Conservation (phyloP, 2,329 filamentous ascomycete genomes). For the Penicillium glabrum region DNA sequence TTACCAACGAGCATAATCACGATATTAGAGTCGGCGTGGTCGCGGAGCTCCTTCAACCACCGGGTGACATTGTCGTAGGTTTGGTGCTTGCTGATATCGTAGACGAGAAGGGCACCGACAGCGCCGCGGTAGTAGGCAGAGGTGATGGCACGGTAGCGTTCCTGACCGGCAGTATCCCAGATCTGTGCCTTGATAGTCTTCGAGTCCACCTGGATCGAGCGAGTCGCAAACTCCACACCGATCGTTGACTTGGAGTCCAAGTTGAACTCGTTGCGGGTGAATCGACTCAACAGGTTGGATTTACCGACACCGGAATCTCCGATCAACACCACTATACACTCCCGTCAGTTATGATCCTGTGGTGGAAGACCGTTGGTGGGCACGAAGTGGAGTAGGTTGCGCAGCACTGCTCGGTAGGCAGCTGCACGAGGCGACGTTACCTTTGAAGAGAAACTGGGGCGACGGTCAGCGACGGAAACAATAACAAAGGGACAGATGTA, state of each 20-base stretch:
- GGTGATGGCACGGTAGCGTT: slow-evolving; percentile 98
- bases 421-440: slow-evolving; percentile 51
- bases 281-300: slow-evolving; percentile 98
- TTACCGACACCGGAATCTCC: slow-evolving; percentile 99
- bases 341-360: slow-evolving; percentile 16
- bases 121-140: slow-evolving; percentile 98
- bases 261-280: slow-evolving; percentile 99
- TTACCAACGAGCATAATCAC: slow-evolving; percentile 99
- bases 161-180: slow-evolving; percentile 98
- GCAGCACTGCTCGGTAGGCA: slow-evolving; percentile 12
- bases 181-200: slow-evolving; percentile 99
- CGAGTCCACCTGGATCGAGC: slow-evolving; percentile 96
- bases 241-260: slow-evolving; percentile 99
- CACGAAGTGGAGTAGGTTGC: slow-evolving; percentile 8
- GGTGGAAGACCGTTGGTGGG: background rate
- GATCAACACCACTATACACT: slow-evolving; percentile 81
- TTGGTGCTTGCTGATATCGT: slow-evolving; percentile 99
- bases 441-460: slow-evolving; percentile 95
- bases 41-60: slow-evolving; percentile 98
- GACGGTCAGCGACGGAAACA: slow-evolving; percentile 29
- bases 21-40: slow-evolving; percentile 97
- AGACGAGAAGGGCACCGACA: slow-evolving; percentile 94
- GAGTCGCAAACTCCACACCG: slow-evolving; percentile 97
- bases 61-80: slow-evolving; percentile 98
- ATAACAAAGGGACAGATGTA: slow-evolving; percentile 16